These are phyloP conservation scores for Leucaena leucocephala DNA, from an alignment of 306 rosid genomes.

Conservation along the genomic window DNA sequence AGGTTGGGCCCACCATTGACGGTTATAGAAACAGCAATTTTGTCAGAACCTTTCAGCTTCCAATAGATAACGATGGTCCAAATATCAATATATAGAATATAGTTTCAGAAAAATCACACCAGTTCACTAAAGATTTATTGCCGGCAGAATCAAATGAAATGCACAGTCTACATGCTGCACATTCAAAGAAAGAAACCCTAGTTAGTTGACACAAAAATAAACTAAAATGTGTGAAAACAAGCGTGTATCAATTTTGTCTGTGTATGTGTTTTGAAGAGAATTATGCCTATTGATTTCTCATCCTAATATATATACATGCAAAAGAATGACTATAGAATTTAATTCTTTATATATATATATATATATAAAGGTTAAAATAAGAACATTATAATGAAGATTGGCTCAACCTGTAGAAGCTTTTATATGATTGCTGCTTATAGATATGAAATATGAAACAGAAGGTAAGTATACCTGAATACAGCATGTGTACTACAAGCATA, in stretches of 20 bases:
- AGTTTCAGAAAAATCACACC: neutral
- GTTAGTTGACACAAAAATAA: neutral
- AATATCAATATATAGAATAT: neutral
- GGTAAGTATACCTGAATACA: slow-evolving; percentile 74
- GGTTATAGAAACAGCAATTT: neutral
- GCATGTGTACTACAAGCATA: slow-evolving; percentile 97
- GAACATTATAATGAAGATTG: neutral
- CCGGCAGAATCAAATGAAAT: neutral
- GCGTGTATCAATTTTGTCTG: neutral
- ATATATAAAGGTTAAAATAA: too few relatives aligned
- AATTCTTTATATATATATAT: neutral
- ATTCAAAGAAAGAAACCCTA: neutral
- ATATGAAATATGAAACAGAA: slow-evolving; percentile 12
- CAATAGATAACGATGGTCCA: neutral
- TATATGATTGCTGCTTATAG: slow-evolving; percentile 14
- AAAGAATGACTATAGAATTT: neutral
- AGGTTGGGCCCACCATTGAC: neutral
- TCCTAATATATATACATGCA: neutral
- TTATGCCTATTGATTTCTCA: neutral
- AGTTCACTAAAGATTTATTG: neutral
- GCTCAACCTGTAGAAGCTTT: neutral
- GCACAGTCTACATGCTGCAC: neutral
- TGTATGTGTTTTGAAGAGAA: neutral
- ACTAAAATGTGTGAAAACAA: neutral
- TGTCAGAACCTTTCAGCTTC: neutral